Evolutionary conservation across 2,329 filamentous ascomycete species (phyloP).

Genomic region (Botrytis fabae): DNA sequence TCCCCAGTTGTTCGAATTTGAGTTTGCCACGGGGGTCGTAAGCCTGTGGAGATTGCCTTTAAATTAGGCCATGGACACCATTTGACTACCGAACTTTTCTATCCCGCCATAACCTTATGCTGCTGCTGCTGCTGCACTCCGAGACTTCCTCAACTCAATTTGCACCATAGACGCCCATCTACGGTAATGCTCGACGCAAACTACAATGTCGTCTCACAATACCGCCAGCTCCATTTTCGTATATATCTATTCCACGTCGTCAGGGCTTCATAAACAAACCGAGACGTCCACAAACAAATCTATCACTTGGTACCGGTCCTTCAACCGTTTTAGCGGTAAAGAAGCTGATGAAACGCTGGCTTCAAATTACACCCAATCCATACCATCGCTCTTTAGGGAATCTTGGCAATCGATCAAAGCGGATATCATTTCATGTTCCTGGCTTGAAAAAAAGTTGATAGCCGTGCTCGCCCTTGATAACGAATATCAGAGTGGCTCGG

Average conservation of each 20-base stretch:
- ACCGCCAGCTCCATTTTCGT: background rate
- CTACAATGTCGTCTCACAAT: background rate
- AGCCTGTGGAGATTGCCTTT: background rate
- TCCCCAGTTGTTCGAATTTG: background rate
- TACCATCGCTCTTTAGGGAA: background rate
- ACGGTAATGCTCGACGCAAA: background rate
- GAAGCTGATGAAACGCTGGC: background rate
- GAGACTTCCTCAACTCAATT: background rate
- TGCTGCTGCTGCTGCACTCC: background rate
- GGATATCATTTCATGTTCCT: background rate
- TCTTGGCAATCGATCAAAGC: background rate
- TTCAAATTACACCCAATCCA: background rate
- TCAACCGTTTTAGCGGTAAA: background rate
- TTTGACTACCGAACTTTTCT: background rate
- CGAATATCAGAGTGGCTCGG: background rate
- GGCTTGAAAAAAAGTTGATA: background rate
- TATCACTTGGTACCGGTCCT: background rate
- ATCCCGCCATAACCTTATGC: too few relatives aligned
- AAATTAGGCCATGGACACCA: background rate
- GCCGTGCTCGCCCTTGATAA: constrained; percentile 1
- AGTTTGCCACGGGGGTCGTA: background rate
- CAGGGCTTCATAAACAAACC: background rate
- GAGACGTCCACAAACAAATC: background rate
- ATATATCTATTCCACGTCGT: background rate
- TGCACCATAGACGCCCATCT: background rate